These are phyloP conservation scores for Persicaria tinctoria DNA, from an alignment of 148 eudicot genomes.

Conservation along the genomic window DNA sequence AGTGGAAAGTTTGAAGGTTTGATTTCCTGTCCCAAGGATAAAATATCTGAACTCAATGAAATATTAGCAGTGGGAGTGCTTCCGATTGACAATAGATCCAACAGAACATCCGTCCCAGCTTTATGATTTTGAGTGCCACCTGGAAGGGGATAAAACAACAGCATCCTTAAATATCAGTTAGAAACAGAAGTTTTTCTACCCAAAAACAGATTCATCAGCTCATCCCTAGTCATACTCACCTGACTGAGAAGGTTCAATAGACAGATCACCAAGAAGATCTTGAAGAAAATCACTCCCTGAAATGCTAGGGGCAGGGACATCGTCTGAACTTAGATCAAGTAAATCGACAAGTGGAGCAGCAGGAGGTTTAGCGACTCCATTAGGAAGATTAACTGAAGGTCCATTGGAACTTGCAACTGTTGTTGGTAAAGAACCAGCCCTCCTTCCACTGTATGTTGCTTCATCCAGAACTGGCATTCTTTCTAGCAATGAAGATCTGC, in stretches of 20 bases:
- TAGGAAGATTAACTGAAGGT: constrained; percentile 57
- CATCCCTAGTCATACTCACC: constrained; percentile 30
- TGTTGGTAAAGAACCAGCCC: constrained; percentile 67
- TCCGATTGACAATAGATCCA: constrained; percentile 92
- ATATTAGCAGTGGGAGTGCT: constrained; percentile 49
- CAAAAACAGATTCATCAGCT: neutral
- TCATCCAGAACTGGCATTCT: constrained; percentile 99
- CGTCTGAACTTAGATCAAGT: constrained; percentile 81
- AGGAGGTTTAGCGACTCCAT: constrained; percentile 67
- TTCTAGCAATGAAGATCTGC: constrained; percentile 78
- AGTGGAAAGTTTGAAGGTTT: constrained; percentile 33
- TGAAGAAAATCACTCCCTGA: constrained; percentile 81
- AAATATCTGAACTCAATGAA: constrained; percentile 43
- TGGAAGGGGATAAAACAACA: constrained; percentile 25
- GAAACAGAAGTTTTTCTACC: neutral
- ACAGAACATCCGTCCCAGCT: constrained; percentile 64
- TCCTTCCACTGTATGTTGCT: constrained; percentile 77
- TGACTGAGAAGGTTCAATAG: constrained; percentile 55
- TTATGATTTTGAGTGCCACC: constrained; percentile 61
- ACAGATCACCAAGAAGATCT: constrained; percentile 82
- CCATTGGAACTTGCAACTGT: constrained; percentile 60
- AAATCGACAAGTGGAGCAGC: constrained; percentile 92
- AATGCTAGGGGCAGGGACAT: constrained; percentile 60
- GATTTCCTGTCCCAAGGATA: constrained; percentile 47
- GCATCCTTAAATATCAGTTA: constrained; percentile 6